These are phyloP conservation scores for Podospora fimiseda DNA, from an alignment of 495 filamentous ascomycete species.

Conservation along the genomic window DNA sequence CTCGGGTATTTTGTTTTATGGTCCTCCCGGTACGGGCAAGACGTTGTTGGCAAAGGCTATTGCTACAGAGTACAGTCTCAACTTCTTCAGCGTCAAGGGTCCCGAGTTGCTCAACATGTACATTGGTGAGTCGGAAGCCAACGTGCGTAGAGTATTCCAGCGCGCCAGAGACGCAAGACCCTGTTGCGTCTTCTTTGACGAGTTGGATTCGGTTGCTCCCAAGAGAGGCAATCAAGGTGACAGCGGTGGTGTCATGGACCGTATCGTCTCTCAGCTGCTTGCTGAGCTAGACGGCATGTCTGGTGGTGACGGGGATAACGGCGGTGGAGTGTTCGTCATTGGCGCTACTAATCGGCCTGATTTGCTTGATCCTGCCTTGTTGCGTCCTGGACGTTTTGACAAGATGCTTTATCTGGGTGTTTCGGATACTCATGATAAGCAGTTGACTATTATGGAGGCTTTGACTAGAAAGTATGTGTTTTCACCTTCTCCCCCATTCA, in stretches of 20 bases:
- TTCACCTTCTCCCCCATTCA: no score
- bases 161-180: constrained; percentile 89
- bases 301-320: constrained; percentile 73
- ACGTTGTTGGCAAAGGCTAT: constrained; percentile 96
- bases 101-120: constrained; percentile 99
- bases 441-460: constrained; percentile 88
- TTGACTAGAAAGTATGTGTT: constrained; percentile 76
- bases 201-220: constrained; percentile 92
- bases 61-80: constrained; percentile 94
- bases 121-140: constrained; percentile 97
- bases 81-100: constrained; percentile 98
- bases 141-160: constrained; percentile 93
- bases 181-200: constrained; percentile 98
- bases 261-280: constrained; percentile 91
- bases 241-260: constrained; percentile 97
- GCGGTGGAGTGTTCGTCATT: constrained; percentile 91
- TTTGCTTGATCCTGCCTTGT: constrained; percentile 81
- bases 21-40: constrained; percentile 94
- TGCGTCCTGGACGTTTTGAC: constrained; percentile 90
- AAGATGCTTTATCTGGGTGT: constrained; percentile 99
- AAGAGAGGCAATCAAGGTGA: constrained; percentile 98
- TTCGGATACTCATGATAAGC: constrained; percentile 93
- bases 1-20: constrained; percentile 95
- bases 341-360: constrained; percentile 95
- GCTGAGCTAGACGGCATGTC: constrained; percentile 98